Conservation (phyloP, 1,284 basidiomycete genomes). For the Veloboletus limbatus region DNA sequence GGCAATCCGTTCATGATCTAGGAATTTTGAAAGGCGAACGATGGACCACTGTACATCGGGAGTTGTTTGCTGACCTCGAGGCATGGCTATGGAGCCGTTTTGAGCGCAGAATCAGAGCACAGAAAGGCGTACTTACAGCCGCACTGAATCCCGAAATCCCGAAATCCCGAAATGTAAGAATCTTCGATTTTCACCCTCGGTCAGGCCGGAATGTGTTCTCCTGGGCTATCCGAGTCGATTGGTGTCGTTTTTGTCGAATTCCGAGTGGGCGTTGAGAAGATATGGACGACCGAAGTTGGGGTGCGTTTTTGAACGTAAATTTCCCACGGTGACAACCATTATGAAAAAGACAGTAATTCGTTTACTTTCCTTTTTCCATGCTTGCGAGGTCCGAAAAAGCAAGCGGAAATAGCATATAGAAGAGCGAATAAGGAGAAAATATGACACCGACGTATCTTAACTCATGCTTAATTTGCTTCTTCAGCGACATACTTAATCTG, state of each 20-base stretch:
- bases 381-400: no score
- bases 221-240: slow-evolving; percentile 1
- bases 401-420: no score
- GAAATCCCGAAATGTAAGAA: not conserved
- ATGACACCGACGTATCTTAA: no score
- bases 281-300: not conserved
- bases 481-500: no score
- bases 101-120: no score
- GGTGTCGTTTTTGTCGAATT: not conserved
- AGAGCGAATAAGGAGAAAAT: no score
- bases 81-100: no score
- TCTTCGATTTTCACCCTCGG: not conserved
- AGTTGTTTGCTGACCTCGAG: not conserved
- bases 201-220: not conserved
- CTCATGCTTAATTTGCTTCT: no score
- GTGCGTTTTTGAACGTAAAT: slow-evolving; percentile 53
- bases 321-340: no score
- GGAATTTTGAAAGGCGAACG: not conserved
- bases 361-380: no score
- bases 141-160: not conserved
- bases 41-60: not conserved
- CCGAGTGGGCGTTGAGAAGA: not conserved
- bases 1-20: not conserved
- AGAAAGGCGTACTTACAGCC: no score
- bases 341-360: no score